These are phyloP conservation scores for Arbutus unedo DNA, from an alignment of 148 eudicot species.

Conservation along the genomic window DNA sequence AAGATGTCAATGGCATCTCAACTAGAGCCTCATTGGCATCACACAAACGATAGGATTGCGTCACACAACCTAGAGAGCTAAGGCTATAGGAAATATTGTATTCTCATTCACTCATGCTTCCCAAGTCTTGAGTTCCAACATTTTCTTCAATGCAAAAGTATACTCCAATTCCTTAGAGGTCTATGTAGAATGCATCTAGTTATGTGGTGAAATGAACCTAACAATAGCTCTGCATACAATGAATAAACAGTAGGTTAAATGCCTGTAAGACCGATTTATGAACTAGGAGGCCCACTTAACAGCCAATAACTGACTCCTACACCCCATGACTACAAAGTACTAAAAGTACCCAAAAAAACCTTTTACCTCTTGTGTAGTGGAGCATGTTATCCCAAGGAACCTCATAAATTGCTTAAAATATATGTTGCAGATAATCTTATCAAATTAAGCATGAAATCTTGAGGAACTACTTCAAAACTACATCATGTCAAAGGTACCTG, in stretches of 20 bases:
- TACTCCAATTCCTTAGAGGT: too few species aligned
- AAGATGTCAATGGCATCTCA: background rate
- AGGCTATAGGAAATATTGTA: background rate
- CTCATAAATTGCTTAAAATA: background rate
- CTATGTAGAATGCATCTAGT: background rate
- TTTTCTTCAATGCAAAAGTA: too few species aligned
- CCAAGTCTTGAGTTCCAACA: too few species aligned
- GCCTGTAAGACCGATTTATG: background rate
- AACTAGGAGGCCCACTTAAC: background rate
- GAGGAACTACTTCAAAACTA: background rate
- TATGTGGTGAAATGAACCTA: background rate
- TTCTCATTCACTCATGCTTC: background rate
- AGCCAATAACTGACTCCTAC: background rate
- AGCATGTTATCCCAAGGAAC: conserved; percentile 4
- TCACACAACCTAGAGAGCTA: conserved; percentile 1
- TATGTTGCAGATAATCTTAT: conserved; percentile 8
- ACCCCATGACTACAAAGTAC: background rate
- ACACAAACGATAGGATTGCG: background rate
- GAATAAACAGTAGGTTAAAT: background rate
- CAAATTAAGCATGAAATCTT: conserved; percentile 1
- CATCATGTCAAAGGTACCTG: conserved; percentile 48
- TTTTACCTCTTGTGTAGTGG: background rate
- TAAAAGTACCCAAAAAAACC: background rate
- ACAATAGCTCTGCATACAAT: background rate
- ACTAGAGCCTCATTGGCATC: background rate